phyloP scores from a whole-genome alignment of 2,329 filamentous ascomycete genomes.

The Periglandula ipomoeae region DNA sequence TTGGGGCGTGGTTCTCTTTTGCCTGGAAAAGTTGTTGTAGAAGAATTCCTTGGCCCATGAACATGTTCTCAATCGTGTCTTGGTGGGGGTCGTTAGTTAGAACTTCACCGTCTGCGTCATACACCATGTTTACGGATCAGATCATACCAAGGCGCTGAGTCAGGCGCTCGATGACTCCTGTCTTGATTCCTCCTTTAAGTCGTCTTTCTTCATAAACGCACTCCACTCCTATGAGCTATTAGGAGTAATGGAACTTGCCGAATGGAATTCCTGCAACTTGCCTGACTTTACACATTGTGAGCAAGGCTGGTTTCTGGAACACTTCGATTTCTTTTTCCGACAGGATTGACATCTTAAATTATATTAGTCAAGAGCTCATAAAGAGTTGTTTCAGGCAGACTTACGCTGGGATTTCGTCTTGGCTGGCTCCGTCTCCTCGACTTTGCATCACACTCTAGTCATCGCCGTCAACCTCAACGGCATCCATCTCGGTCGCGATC shows the following conservation, averaged over 20 bases:
- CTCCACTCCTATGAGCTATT: slow-evolving; percentile 15
- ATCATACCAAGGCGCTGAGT: slow-evolving; percentile 19
- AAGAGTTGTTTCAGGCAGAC: background rate
- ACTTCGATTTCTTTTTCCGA: slow-evolving; percentile 35
- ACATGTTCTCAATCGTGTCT: slow-evolving; percentile 26
- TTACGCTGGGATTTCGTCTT: background rate
- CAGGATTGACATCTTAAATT: slow-evolving; percentile 27
- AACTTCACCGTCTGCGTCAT: background rate
- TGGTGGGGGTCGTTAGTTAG: too few species aligned
- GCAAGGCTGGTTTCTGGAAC: slow-evolving; percentile 32
- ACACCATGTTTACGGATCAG: slow-evolving; percentile 11
- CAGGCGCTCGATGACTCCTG: slow-evolving; percentile 25
- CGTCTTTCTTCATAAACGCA: slow-evolving; percentile 26
- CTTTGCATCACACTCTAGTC: background rate
- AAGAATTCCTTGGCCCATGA: slow-evolving; percentile 26
- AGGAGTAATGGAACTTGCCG: slow-evolving; percentile 2
- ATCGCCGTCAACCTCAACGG: background rate
- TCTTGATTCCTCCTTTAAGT: slow-evolving; percentile 23
- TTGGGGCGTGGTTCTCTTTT: background rate
- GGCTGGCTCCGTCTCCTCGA: background rate
- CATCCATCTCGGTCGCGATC: background rate
- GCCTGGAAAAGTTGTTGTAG: slow-evolving; percentile 24
- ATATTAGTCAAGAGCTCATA: background rate
- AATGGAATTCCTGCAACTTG: slow-evolving; percentile 8
- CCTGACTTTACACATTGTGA: slow-evolving; percentile 25